Base-by-base conservation (phyloP, 2,329 filamentous ascomycete species). In the Cercospora sp. region DNA sequence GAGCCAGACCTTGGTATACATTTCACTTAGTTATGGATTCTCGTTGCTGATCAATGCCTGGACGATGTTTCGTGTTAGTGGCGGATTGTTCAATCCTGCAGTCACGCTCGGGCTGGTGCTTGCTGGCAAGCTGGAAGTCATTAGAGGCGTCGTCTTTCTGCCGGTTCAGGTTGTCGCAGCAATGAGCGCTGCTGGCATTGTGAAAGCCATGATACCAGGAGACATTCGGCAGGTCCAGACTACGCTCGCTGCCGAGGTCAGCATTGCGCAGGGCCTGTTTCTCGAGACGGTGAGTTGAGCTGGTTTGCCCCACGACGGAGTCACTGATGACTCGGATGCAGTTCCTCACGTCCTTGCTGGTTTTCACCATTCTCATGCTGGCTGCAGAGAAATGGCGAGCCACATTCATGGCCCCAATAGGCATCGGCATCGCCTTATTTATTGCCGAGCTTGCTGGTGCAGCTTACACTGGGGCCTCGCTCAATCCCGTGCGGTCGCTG, bases 321-420 rank as follows among this genome's bases (percentile, higher is more conserved):
- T 65, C 34, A 59, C 61, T 34, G 32, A 51, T 59, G 13, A 43
- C 49, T 73, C 26, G 64, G 72, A 45, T 61, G 21, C 59, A 78
- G 61, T 76, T 78, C 62, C 67, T 78, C 12, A 78, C 77, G 10
- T 63, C 73, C 1, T 37, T 71, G 16, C 70, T 78, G 53, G 71
- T 76, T n/a, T 76, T 78, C 67, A 74, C 74, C 32, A 72, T 78
- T 10, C 71, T 78, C 58, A 77, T 78, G 76, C 72, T 79, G 34
- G 77, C 77, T 5, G 75, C 73, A 5, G 77, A 79, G 65, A 79
- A 78, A 69, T 70, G 70, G 37, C 75, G 76, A 65, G 72, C 67
- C 21, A 78, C 76, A 1, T 78, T 75, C 70, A 58, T 75, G 24
- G 61, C 67, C 5, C 72, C 72, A 7, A 61, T 74, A 18, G 72